Evolutionary conservation across 129 eudicot species (phyloP), one percentile per base, ranked within the genome.

Genomic region (Flaveria linearis): DNA sequence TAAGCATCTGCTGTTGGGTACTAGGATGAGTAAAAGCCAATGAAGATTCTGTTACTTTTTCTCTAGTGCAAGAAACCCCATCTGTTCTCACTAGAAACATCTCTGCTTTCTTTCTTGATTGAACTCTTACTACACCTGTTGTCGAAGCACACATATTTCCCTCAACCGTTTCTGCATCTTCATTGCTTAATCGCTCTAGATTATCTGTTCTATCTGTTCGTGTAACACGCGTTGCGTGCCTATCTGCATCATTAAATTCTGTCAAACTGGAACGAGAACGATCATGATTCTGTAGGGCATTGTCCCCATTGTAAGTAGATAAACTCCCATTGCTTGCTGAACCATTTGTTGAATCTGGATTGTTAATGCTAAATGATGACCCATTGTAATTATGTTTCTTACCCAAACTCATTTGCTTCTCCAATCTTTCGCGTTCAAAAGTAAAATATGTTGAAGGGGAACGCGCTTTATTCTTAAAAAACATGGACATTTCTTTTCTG

Each of bases 141-240:
- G 99, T 89, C n/a, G 99, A 94, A 85, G 99, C 97, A 83, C 99
- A 94, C 99, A 94, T 94, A 80, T 94, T 77, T 49, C 87, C 91
- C 74, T 87, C 95, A 68, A 91, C 68, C 8, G 76, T n/a, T 53
- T 84, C 92, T 75, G 78, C 13, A 49, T 74, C 86, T 45, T 84
- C 96, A 78, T 84, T 79, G 56, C 73, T 51, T 43, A 82, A 71
- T 15, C 43, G 82, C 15, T 71, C 77, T 68, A 76, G 36, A 41
- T 50, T 81, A 78, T 64, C 67, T 16, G 77, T 77, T 52, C 72
- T 41, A 78, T 64, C 67, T 16, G 79, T 78, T 52, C 69, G 47
- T 20, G 36, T 74, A n/a, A 81, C 68, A 68, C 53, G 78, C 28
- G 47, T 22, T 12, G 70, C 70, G 53, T 78, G 82, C 47, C 71